A percentile compares a stretch with the other conserved stretches of the same genome.
phyloP scores from a whole-genome alignment of 2,329 filamentous ascomycete genomes.

The Colletotrichum phormii region DNA sequence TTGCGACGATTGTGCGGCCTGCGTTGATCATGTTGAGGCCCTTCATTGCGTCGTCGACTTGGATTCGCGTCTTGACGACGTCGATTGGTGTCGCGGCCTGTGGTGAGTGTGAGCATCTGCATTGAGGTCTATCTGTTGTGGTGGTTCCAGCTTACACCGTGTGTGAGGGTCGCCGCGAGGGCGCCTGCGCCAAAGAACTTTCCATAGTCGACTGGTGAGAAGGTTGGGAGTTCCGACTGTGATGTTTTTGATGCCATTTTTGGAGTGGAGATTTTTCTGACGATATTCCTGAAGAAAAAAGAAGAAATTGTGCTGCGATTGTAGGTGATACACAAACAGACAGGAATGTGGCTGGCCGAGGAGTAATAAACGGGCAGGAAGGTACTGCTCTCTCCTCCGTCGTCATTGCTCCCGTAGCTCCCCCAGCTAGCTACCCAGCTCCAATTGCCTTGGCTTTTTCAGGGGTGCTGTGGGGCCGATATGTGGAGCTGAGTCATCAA shows the following conservation, averaged over 20 bases:
- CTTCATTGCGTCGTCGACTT: conserved; percentile 88
- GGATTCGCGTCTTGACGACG: conserved; percentile 92
- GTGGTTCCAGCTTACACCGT: conserved; percentile 53
- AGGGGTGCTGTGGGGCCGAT: background rate
- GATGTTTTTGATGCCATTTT: conserved; percentile 37
- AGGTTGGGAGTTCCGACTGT: conserved; percentile 51
- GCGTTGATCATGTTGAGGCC: conserved; percentile 85
- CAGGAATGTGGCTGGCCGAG: conserved; percentile 5
- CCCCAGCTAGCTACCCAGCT: background rate
- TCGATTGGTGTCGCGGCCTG: conserved; percentile 66
- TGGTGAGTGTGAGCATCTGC: background rate
- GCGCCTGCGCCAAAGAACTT: conserved; percentile 67
- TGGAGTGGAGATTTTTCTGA: conserved; percentile 7
- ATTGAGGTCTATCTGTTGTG: too few species aligned
- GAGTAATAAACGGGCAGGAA: conserved; percentile 1
- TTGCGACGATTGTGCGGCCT: conserved; percentile 80
- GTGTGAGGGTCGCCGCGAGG: conserved; percentile 63
- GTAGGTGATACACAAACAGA: background rate
- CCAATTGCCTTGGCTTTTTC: conserved; percentile 21
- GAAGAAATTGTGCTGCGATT: background rate
- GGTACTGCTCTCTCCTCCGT: background rate
- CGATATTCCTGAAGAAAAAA: background rate
- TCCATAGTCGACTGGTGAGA: conserved; percentile 57
- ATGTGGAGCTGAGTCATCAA: conserved; percentile 19
- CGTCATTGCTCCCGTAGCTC: conserved; percentile 6